Conservation (phyloP, 176 grass and related monocot species). For the Carex myosuroides region DNA sequence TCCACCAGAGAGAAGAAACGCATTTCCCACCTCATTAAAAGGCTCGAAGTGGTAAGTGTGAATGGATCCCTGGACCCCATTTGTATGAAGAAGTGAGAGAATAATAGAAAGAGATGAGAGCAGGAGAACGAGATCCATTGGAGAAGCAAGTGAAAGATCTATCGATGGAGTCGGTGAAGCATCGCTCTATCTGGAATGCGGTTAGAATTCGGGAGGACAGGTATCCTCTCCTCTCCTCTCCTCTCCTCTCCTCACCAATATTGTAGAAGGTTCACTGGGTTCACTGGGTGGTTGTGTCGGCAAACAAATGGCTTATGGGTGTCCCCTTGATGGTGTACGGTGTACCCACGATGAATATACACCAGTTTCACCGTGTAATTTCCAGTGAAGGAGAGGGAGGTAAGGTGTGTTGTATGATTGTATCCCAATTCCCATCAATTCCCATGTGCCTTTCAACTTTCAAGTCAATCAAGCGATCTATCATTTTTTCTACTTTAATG, state of each 20-base stretch:
- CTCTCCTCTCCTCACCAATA: too few relatives aligned
- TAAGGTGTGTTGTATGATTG: too few relatives aligned
- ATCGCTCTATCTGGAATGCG: conserved; percentile 6
- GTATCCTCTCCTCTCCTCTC: too few relatives aligned
- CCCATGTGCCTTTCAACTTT: too few relatives aligned
- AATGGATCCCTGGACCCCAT: conserved; percentile 60
- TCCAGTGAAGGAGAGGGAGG: neutral
- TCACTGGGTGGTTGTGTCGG: neutral
- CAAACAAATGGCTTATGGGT: neutral
- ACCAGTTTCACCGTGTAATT: neutral
- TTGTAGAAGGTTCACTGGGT: too few relatives aligned
- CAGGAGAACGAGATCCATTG: conserved; percentile 66
- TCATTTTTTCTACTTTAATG: too few relatives aligned
- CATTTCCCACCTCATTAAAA: conserved; percentile 95
- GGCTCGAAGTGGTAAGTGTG: conserved; percentile 82
- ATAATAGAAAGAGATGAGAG: conserved; percentile 14
- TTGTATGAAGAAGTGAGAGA: neutral
- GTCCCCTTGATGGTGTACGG: neutral
- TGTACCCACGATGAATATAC: neutral
- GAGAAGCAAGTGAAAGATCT: neutral
- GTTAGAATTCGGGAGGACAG: too few relatives aligned
- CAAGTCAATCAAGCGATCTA: too few relatives aligned
- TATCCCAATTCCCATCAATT: too few relatives aligned
- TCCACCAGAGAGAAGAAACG: conserved; percentile 94
- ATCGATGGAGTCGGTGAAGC: conserved; percentile 25